Evolutionary conservation across 192 early-diverging fungal genomes (phyloP), one percentile per base, ranked within the genome.

Genomic region (Entophlyctis helioformis): DNA sequence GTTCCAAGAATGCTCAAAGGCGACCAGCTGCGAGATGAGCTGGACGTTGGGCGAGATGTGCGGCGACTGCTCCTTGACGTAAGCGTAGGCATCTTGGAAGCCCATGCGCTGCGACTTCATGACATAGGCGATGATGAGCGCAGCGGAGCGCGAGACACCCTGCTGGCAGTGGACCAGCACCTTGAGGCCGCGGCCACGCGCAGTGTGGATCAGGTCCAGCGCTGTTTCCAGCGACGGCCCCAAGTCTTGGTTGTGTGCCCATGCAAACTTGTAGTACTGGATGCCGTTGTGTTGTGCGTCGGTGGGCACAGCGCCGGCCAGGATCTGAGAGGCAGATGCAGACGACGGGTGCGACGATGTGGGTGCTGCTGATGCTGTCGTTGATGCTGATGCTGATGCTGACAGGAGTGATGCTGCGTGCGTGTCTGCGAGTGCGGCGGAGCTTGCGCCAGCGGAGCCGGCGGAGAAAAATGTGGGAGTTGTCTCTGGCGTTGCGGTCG

Each of bases 141-240:
- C 75, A 7, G 89, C 89, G 19, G 87, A 91, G 40, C 91, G 66
- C 18, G 91, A 87, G 19, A 95, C 80, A 23, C 91, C 91, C 50
- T 84, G 69, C 54, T 89, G 84, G 69, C 91, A 95, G 49, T 86
- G 81, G 8, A 95, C 82, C 13, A 95, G 64, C 9, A 95, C 71
- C 1, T 33, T 41, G 23, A 18, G n/a, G 6, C 25, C 35, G 12
- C 22, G 29, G 13, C 31, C 15, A 12, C 13, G 44, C 7, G 37
- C 29, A 8, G 20, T 55, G 49, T 85, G 74, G 50, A 92, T 89
- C 47, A 69, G 76, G 22, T 44, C 67, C 43, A 87, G 79, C 11
- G 77, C 80, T 33, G 48, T 42, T 11, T 60, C 56, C 29, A 92
- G 77, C 42, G 83, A 68, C 21, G 49, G 33, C n/a, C 55, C 56